Conservation (phyloP, 805 yeast species). For the Kuraishia floccosa region DNA sequence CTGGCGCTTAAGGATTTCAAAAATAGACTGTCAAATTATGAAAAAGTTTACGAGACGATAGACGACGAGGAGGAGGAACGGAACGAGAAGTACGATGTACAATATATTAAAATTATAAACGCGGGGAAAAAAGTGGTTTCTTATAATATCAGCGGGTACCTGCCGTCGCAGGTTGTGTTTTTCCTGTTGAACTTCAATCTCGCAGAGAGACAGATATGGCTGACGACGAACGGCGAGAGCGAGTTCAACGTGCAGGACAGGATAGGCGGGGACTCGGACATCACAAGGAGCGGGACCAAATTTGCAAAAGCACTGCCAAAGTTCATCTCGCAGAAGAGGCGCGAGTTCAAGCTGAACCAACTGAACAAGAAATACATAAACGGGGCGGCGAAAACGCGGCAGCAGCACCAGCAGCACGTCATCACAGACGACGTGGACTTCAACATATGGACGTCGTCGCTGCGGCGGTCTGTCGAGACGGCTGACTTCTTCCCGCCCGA, state of each 20-base stretch:
- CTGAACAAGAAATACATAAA: slow-evolving; percentile 19
- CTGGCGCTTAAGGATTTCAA: slow-evolving; percentile 73
- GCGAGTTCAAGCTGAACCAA: slow-evolving; percentile 21
- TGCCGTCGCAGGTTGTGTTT: slow-evolving; percentile 46
- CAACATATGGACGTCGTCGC: slow-evolving; percentile 22
- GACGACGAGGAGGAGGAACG: slow-evolving; percentile 45
- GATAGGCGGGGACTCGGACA: slow-evolving; percentile 20
- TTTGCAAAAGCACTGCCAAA: slow-evolving; percentile 22
- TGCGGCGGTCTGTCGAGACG: slow-evolving; percentile 19
- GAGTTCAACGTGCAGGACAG: slow-evolving; percentile 12
- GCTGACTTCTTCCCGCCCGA: slow-evolving; percentile 17
- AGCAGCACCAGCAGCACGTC: neutral
- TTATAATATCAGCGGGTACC: slow-evolving; percentile 44
- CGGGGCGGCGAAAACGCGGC: too few species aligned
- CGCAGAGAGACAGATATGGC: slow-evolving; percentile 23
- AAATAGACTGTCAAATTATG: slow-evolving; percentile 72
- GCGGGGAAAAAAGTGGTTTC: slow-evolving; percentile 48
- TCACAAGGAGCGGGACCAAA: slow-evolving; percentile 16
- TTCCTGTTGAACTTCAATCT: slow-evolving; percentile 31
- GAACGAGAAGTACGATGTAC: slow-evolving; percentile 33
- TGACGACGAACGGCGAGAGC: slow-evolving; percentile 21
- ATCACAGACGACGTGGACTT: slow-evolving; percentile 17
- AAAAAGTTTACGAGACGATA: slow-evolving; percentile 82
- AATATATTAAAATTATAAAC: slow-evolving; percentile 51
- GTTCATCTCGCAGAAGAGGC: slow-evolving; percentile 19